Percentiles rank a stretch among this genome's conserved stretches.
phyloP scores from a whole-genome alignment of 495 filamentous ascomycete genomes.

The Parathielavia hyrcaniae region DNA sequence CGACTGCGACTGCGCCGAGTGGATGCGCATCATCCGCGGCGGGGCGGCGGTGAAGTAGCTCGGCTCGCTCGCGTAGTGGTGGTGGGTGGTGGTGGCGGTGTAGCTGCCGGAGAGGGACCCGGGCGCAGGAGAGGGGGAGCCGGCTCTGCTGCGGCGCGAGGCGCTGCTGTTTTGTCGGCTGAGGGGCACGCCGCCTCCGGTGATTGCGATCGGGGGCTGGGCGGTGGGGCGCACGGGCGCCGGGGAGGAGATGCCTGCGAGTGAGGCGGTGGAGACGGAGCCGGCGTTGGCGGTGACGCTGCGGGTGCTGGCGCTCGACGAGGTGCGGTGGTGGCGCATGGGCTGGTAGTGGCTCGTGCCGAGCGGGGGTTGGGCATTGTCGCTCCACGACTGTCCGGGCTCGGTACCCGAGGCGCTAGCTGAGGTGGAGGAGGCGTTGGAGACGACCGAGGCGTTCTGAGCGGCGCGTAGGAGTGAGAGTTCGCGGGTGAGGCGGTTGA shows the following conservation, averaged over 20 bases:
- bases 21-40: conserved; percentile 13
- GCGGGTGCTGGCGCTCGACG: conserved; percentile 49
- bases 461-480: conserved; percentile 70
- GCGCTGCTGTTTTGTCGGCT: conserved; percentile 42
- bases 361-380: conserved; percentile 28
- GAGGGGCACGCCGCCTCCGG: conserved; percentile 31
- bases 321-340: conserved; percentile 41
- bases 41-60: conserved; percentile 30
- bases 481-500: conserved; percentile 86
- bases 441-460: conserved; percentile 73
- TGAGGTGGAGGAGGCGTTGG: conserved; percentile 67
- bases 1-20: neutral
- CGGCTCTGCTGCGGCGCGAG: conserved; percentile 39
- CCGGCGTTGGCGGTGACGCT: conserved; percentile 45
- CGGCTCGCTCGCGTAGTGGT: conserved; percentile 19
- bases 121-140: conserved; percentile 35
- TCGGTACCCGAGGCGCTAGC: conserved; percentile 41
- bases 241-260: conserved; percentile 32
- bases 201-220: conserved; percentile 8
- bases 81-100: conserved; percentile 17
- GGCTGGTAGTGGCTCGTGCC: conserved; percentile 37
- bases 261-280: conserved; percentile 37
- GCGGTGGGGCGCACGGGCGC: conserved; percentile 29
- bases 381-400: conserved; percentile 27
- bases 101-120: conserved; percentile 20